Percentiles rank a stretch among this genome's conserved stretches.
phyloP scores from a whole-genome alignment of 768 basidiomycete species.

The Sporobolomyces pararoseus region DNA sequence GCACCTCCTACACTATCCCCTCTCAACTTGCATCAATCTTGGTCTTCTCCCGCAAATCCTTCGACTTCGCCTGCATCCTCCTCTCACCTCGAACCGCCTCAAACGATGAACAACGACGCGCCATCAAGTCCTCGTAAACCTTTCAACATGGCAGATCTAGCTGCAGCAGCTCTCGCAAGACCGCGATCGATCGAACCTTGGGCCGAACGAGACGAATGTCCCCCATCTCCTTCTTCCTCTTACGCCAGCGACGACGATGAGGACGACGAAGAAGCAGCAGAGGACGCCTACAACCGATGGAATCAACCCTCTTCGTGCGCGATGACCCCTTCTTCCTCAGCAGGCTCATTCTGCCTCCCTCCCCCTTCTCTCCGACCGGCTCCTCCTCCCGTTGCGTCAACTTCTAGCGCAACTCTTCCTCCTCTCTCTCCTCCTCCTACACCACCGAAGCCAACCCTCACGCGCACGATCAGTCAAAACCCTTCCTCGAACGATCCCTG shows the following conservation, averaged over 20 bases:
- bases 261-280: constrained; percentile 13
- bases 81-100: neutral
- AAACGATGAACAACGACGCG: constrained; percentile 7
- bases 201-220: constrained; percentile 35
- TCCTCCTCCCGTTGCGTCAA: constrained; percentile 3
- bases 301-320: constrained; percentile 39
- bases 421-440: constrained; percentile 15
- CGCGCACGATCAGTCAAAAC: constrained; percentile 20
- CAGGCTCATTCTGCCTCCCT: constrained; percentile 32
- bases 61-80: neutral
- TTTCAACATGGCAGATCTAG: constrained; percentile 34
- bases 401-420: neutral
- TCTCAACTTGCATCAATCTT: constrained; percentile 10
- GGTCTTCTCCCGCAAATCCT: constrained; percentile 15
- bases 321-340: constrained; percentile 39
- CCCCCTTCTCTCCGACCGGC: neutral
- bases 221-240: constrained; percentile 24
- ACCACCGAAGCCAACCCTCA: constrained; percentile 15
- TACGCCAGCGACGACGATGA: constrained; percentile 15
- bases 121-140: constrained; percentile 30
- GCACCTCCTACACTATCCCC: constrained; percentile 18
- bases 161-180: constrained; percentile 27
- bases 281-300: constrained; percentile 23
- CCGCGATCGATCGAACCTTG: constrained; percentile 33
- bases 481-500: constrained; percentile 25